phyloP scores from a whole-genome alignment of 169 alveolate species.

The Eimeria acervulina region DNA sequence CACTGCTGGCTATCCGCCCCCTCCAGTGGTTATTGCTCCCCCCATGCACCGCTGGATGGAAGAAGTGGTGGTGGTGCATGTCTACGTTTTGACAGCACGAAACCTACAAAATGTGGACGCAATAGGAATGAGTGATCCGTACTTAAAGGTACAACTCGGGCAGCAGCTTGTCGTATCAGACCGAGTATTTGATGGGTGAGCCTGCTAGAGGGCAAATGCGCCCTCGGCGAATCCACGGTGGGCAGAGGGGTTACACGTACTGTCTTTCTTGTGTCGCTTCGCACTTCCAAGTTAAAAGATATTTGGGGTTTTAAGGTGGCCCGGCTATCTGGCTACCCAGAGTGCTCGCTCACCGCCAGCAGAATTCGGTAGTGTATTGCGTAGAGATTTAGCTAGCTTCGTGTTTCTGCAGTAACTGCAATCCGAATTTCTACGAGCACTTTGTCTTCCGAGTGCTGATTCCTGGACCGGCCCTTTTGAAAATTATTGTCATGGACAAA shows the following conservation, averaged over 20 bases:
- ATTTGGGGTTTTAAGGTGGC: not conserved
- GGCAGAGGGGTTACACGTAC: not conserved
- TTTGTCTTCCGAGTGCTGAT: conserved; percentile 62
- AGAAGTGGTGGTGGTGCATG: conserved; percentile 73
- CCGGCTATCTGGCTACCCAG: not conserved
- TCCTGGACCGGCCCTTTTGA: conserved; percentile 70
- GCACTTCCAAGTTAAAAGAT: not conserved
- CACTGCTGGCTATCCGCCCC: conserved; percentile 42
- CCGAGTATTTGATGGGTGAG: conserved; percentile 31
- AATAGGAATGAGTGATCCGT: conserved; percentile 74
- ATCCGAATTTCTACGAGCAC: conserved; percentile 83
- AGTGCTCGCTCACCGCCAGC: not conserved
- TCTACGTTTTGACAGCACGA: conserved; percentile 74
- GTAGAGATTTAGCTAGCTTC: not conserved
- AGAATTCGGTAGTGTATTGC: not conserved
- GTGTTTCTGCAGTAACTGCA: conserved; percentile 13
- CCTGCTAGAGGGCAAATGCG: not conserved
- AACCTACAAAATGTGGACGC: conserved; percentile 68
- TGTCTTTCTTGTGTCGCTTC: not conserved
- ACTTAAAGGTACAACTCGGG: conserved; percentile 62
- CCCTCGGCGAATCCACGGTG: not conserved
- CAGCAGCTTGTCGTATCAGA: conserved; percentile 61
- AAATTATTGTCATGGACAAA: conserved; percentile 73
- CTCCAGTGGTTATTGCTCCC: conserved; percentile 56
- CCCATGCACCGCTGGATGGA: conserved; percentile 79